Evolutionary conservation across 1,139 yeast genomes (phyloP).

Genomic region (Blastobotrys persicus): DNA sequence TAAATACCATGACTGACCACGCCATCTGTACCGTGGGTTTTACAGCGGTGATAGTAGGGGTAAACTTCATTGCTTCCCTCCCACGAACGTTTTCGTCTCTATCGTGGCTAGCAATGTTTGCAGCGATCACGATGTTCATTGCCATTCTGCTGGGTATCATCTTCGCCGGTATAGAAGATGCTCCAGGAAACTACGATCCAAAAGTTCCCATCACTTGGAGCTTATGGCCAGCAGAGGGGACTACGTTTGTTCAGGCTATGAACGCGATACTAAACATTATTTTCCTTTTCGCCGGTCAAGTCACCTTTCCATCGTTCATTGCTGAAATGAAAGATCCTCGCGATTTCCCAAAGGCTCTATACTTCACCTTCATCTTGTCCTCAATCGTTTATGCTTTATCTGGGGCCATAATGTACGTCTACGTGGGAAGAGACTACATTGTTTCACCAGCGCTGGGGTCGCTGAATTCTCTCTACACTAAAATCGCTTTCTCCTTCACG

Average conservation of each 20-base stretch:
- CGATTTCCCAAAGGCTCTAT: constrained; percentile 57
- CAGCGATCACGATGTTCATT: constrained; percentile 56
- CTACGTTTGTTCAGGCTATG: constrained; percentile 55
- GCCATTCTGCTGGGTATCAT: constrained; percentile 53
- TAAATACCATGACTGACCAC: constrained; percentile 52
- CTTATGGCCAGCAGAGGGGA: constrained; percentile 51
- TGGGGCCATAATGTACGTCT: constrained; percentile 56
- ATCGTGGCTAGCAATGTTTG: constrained; percentile 49
- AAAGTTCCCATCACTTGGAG: constrained; percentile 45
- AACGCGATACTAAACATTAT: constrained; percentile 57
- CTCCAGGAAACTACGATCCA: constrained; percentile 44
- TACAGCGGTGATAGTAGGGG: constrained; percentile 47
- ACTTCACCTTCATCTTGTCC: constrained; percentile 51
- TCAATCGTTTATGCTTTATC: constrained; percentile 50
- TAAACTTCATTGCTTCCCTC: constrained; percentile 50
- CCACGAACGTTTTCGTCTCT: constrained; percentile 57
- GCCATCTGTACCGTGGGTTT: constrained; percentile 52
- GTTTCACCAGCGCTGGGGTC: constrained; percentile 62
- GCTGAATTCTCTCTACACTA: constrained; percentile 46
- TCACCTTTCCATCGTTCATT: constrained; percentile 59
- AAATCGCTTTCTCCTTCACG: constrained; percentile 58
- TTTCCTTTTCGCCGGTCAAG: constrained; percentile 62
- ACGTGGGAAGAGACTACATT: constrained; percentile 53
- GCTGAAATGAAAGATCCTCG: constrained; percentile 57
- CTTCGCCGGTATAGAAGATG: constrained; percentile 54